Evolutionary conservation across 352 stramenopile species (phyloP), one percentile per base, ranked within the genome.

Genomic region (Phytophthora citricola): DNA sequence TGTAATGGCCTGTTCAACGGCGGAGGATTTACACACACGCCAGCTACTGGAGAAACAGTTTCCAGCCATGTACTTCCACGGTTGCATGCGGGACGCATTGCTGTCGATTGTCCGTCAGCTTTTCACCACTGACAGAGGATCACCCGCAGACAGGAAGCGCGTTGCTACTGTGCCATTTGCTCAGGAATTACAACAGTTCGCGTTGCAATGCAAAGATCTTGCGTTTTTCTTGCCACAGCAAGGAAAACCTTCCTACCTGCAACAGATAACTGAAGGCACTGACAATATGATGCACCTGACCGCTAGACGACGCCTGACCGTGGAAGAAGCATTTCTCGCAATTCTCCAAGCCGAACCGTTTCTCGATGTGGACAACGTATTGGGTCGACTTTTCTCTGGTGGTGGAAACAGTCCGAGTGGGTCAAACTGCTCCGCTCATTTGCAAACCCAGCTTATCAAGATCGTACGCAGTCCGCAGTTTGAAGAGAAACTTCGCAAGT

Each of bases 1-100:
- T 41, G 71, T 82, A 0, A 51, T 72, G 26, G 52, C 73, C 1
- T 79, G 49, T 27, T 64, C 58, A 10, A 59, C 60, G 11, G 5
- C 46, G 10, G 54, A 78, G 14, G 67, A 20, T 40, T 47, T 43
- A 36, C 61, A 67, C 20, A 58, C 36, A 26, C 70, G 66, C 10
- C 43, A 75, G 26, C 22, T 66, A 14, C 40, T 82, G 5, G 66
- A 79, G 53, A 52, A 58, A 11, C 46, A 69, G 32, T 78, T 75
- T 24, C 74, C 74, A 11, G 44, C 46, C 27, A 78, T 79, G 67
- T 75, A 75, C 39, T 79, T 82, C 38, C 57, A 82, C 24, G 74
- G 74, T 27, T 82, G 74, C 27, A 50, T 79, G 52, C 59, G 63
- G 41, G 52, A 70, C n/a, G 67, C 67, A 1, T 59, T 82, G 22